Evolutionary conservation across 345 rosid species (phyloP).

Genomic region (Rhodomyrtus tomentosa): DNA sequence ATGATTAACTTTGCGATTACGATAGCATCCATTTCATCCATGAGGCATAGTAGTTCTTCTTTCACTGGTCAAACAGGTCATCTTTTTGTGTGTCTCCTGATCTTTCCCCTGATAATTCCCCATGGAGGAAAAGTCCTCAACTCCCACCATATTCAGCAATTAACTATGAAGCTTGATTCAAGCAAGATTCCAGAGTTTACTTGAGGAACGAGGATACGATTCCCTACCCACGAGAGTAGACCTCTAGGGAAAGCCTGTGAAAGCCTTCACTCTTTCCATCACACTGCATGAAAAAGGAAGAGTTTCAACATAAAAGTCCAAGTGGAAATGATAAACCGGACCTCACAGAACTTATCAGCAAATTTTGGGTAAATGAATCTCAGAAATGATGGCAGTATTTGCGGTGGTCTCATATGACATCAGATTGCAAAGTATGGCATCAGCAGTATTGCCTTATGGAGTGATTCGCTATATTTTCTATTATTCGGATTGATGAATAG

Average conservation of each 20-base stretch:
- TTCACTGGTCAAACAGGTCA: background rate
- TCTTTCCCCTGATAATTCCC: background rate
- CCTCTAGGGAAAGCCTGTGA: background rate
- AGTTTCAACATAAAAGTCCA: background rate
- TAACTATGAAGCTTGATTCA: background rate
- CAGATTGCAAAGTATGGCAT: background rate
- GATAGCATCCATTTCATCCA: background rate
- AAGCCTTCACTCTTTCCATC: conserved; percentile 24
- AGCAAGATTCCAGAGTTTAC: background rate
- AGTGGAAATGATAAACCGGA: background rate
- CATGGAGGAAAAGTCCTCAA: background rate
- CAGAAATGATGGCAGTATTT: background rate
- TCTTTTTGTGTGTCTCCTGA: background rate
- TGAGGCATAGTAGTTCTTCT: background rate
- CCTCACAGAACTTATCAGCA: background rate
- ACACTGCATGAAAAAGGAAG: conserved; percentile 18
- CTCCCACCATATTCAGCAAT: background rate
- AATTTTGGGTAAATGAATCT: background rate
- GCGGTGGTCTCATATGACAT: background rate
- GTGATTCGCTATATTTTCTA: background rate
- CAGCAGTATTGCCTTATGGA: background rate
- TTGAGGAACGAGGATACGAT: background rate
- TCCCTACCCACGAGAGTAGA: background rate
- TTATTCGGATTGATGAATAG: background rate
- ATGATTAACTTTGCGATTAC: background rate